These are phyloP conservation scores for Vinca minor DNA, from an alignment of 257 asterid species.

Conservation along the genomic window DNA sequence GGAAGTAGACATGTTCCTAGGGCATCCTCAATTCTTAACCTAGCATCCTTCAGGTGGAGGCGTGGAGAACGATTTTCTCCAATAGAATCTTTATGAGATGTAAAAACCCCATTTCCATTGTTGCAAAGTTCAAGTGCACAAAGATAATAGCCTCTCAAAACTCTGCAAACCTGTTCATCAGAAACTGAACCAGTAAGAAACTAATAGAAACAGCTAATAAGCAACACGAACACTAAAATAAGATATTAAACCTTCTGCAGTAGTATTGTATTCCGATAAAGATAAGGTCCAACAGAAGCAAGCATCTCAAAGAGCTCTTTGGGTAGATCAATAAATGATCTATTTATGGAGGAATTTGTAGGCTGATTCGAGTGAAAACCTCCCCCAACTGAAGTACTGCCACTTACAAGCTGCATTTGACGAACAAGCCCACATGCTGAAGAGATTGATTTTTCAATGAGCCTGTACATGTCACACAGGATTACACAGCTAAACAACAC, in stretches of 20 bases:
- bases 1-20: constrained; percentile 90
- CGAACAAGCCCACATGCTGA: constrained; percentile 43
- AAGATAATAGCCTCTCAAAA: constrained; percentile 77
- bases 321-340: constrained; percentile 58
- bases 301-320: constrained; percentile 95
- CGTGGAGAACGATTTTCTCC: constrained; percentile 49
- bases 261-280: constrained; percentile 72
- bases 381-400: constrained; percentile 32
- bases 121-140: constrained; percentile 69
- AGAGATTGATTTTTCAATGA: constrained; percentile 56
- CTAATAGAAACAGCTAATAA: not conserved
- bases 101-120: constrained; percentile 40
- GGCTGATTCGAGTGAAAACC: constrained; percentile 34
- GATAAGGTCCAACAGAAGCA: constrained; percentile 78
- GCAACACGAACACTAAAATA: constrained; percentile 8
- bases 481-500: not conserved
- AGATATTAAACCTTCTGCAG: constrained; percentile 73
- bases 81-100: constrained; percentile 29
- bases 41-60: constrained; percentile 75
- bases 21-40: constrained; percentile 85
- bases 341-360: constrained; percentile 28
- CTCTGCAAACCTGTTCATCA: constrained; percentile 66
- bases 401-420: constrained; percentile 28
- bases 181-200: not conserved
- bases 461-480: constrained; percentile 41